Evolutionary conservation across 176 grass and related monocot species (phyloP), one percentile per base, ranked within the genome.

Genomic region (Oropetium thomaeum): DNA sequence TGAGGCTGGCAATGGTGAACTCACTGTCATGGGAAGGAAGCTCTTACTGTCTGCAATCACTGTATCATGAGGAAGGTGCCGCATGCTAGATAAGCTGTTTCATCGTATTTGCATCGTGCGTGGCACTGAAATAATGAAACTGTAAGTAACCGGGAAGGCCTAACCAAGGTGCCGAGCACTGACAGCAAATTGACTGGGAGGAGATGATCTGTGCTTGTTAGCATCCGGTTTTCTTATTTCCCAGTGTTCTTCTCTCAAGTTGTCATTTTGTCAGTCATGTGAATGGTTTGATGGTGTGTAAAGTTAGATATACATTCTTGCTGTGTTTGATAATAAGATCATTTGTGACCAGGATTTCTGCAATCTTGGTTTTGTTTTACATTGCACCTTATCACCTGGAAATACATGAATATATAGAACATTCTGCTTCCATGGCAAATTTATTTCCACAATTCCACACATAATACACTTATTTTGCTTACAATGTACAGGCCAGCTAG

Each of bases 371-470:
- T 27, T 27, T 57, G 53, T 34, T 27, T 13, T 16, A 65, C 45
- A 49, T 5, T 7, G 17, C 45, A 49, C 5, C 38, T 15, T 72
- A 39, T 53, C 67, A 43, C 8, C 19, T 33, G 67, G 23, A 65
- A 29, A 72, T 71, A 72, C 58, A 85, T 20, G 23, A 71, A 61
- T 67, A 32, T 73, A 85, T 75, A 83, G 32, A 83, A 63, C n/a
- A 73, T 53, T 43, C 8, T 25, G 61, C 52, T 20, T 20, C 8
- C 30, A 77, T 8, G 19, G 44, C 42, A 62, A 7, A 11, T 2
- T 88, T 89, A 85, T 87, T 89, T 78, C 42, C 28, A 73, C 28
- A 22, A 45, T 55, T 58, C 34, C 69, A 60, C 6, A 34, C 11
- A 27, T 41, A 54, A 74, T 67, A 45, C 15, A 59, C 23, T 25